phyloP scores from a whole-genome alignment of 257 asterid species.

The Mentha longifolia region DNA sequence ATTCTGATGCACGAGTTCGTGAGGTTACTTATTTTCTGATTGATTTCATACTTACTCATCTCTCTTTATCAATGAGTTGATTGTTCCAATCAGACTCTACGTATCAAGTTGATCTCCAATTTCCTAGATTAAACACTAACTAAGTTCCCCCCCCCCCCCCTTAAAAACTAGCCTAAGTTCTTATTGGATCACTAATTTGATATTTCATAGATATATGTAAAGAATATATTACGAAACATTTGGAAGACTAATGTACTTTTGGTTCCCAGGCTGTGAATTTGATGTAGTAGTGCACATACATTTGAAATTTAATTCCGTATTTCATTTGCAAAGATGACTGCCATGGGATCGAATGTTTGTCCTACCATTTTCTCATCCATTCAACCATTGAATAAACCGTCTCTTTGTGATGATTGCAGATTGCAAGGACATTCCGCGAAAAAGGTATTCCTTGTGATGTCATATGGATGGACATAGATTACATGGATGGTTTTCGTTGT shows the following conservation, averaged over 20 bases:
- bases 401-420: constrained; percentile 50
- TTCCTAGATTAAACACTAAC: no score
- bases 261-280: neutral
- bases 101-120: neutral
- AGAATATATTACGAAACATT: neutral
- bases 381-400: constrained; percentile 29
- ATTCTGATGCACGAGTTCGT: constrained; percentile 76
- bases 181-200: neutral
- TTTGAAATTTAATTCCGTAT: neutral
- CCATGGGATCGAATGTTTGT: constrained; percentile 4
- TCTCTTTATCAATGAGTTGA: constrained; percentile 6
- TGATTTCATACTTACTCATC: constrained; percentile 14
- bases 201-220: neutral
- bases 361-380: constrained; percentile 18
- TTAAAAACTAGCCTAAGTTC: neutral
- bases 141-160: no score
- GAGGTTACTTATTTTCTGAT: constrained; percentile 54
- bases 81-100: constrained; percentile 14
- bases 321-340: constrained; percentile 20
- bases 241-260: neutral
- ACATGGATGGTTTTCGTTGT: constrained; percentile 93
- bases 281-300: no score
- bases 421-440: constrained; percentile 78
- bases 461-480: constrained; percentile 97
- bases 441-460: constrained; percentile 93